phyloP scores from a whole-genome alignment of 176 grass and related monocot species.

The Luzula sylvatica region DNA sequence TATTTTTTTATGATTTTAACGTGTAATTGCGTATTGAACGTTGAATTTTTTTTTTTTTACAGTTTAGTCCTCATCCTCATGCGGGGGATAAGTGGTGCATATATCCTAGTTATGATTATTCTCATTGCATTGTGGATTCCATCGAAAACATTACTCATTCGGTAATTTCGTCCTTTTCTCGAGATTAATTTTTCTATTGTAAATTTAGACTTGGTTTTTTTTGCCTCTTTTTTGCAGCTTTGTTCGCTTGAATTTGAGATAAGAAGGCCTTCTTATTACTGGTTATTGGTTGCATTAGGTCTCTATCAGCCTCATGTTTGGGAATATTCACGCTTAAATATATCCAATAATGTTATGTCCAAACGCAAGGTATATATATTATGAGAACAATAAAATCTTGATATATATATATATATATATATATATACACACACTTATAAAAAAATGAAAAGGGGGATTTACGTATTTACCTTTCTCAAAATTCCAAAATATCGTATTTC shows the following conservation, averaged over 20 bases:
- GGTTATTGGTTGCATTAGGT: constrained; percentile 62
- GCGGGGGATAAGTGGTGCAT: constrained; percentile 96
- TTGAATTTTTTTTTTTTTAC: constrained; percentile 12
- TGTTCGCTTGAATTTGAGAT: constrained; percentile 92
- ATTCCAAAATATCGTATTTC: no score
- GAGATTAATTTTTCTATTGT: constrained; percentile 13
- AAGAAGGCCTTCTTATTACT: constrained; percentile 93
- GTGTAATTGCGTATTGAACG: not conserved
- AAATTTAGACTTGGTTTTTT: not conserved
- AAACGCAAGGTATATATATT: constrained; percentile 81
- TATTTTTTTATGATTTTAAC: constrained; percentile 12
- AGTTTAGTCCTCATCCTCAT: constrained; percentile 89
- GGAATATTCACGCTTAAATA: constrained; percentile 96
- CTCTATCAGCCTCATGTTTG: constrained; percentile 93
- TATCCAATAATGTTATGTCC: constrained; percentile 95
- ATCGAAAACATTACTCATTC: constrained; percentile 96
- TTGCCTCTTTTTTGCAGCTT: constrained; percentile 12
- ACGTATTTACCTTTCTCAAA: no score
- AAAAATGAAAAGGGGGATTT: no score
- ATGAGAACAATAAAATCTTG: not conserved
- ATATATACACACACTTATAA: no score
- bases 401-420: no score
- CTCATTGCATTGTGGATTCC: constrained; percentile 98
- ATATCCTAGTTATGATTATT: constrained; percentile 94
- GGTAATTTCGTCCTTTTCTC: constrained; percentile 27